phyloP scores from a whole-genome alignment of 768 basidiomycete genomes.

The Kwoniella sp. region DNA sequence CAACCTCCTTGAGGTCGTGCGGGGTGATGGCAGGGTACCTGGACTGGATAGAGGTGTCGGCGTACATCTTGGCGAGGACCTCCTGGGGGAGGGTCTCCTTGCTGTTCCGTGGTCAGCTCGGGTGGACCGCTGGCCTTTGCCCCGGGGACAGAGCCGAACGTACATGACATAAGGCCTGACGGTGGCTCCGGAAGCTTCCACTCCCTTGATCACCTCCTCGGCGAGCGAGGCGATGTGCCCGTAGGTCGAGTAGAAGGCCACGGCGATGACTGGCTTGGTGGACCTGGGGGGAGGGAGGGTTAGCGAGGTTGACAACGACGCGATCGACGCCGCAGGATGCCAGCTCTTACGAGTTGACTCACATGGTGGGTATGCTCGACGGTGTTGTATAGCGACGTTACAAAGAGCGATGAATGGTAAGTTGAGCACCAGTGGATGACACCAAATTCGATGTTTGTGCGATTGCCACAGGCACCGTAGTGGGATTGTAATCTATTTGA shows the following conservation, averaged over 20 bases:
- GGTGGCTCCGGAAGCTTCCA: slow-evolving; percentile 46
- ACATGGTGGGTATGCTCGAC: no score
- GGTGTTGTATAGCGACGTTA: no score
- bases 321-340: no score
- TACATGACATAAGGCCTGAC: slow-evolving; percentile 53
- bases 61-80: slow-evolving; percentile 61
- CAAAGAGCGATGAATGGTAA: no score
- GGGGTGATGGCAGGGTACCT: slow-evolving; percentile 66
- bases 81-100: slow-evolving; percentile 72
- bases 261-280: slow-evolving; percentile 37
- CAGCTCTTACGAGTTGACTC: no score
- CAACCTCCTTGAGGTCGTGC: slow-evolving; percentile 55
- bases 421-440: no score
- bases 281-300: background rate
- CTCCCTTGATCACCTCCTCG: slow-evolving; percentile 45
- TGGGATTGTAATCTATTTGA: no score
- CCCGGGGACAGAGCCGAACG: slow-evolving; percentile 3
- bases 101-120: slow-evolving; percentile 10
- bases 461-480: no score
- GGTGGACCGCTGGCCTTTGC: background rate
- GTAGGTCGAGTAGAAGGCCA: slow-evolving; percentile 48
- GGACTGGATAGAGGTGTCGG: slow-evolving; percentile 59
- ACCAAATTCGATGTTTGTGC: no score
- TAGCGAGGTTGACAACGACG: no score
- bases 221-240: slow-evolving; percentile 49